A percentile compares a stretch with the other conserved stretches of the same genome.
Conservation (phyloP, 2,329 filamentous ascomycete species). For the Botrytis medusae region DNA sequence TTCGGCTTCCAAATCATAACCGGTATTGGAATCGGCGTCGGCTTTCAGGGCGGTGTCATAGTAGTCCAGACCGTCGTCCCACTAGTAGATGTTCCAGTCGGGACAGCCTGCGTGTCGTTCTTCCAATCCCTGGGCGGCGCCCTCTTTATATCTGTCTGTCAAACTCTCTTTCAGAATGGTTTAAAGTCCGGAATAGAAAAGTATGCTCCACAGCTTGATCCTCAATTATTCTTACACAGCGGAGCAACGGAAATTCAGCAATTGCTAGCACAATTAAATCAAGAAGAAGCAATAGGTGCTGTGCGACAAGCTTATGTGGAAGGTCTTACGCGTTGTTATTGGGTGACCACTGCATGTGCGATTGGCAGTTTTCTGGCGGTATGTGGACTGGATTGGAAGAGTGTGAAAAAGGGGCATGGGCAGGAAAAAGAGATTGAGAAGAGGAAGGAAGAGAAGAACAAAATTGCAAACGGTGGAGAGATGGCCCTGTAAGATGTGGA, state of each 20-base stretch:
- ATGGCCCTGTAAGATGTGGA: background rate
- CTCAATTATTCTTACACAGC: slow-evolving; percentile 50
- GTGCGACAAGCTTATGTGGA: slow-evolving; percentile 57
- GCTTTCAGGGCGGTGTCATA: slow-evolving; percentile 33
- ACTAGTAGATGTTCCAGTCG: slow-evolving; percentile 51
- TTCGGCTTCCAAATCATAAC: slow-evolving; percentile 57
- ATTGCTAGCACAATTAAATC: slow-evolving; percentile 46
- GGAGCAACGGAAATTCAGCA: slow-evolving; percentile 52
- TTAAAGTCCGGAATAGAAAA: slow-evolving; percentile 53
- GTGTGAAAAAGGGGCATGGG: slow-evolving; percentile 47
- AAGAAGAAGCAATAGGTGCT: slow-evolving; percentile 44
- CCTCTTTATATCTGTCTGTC: slow-evolving; percentile 62
- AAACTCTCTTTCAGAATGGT: slow-evolving; percentile 66
- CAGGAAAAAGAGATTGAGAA: slow-evolving; percentile 24
- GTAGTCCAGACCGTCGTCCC: slow-evolving; percentile 52
- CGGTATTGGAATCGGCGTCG: slow-evolving; percentile 31
- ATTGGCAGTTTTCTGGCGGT: slow-evolving; percentile 47
- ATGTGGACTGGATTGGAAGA: slow-evolving; percentile 52
- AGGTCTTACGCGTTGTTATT: slow-evolving; percentile 53
- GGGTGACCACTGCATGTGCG: slow-evolving; percentile 52
- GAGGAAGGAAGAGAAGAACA: slow-evolving; percentile 7
- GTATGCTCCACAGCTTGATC: slow-evolving; percentile 48
- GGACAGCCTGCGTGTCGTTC: slow-evolving; percentile 55
- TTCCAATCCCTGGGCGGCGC: slow-evolving; percentile 66
- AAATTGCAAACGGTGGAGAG: background rate